Evolutionary conservation across 2,329 filamentous ascomycete species (phyloP).

Genomic region (Ophiostoma ulmi): DNA sequence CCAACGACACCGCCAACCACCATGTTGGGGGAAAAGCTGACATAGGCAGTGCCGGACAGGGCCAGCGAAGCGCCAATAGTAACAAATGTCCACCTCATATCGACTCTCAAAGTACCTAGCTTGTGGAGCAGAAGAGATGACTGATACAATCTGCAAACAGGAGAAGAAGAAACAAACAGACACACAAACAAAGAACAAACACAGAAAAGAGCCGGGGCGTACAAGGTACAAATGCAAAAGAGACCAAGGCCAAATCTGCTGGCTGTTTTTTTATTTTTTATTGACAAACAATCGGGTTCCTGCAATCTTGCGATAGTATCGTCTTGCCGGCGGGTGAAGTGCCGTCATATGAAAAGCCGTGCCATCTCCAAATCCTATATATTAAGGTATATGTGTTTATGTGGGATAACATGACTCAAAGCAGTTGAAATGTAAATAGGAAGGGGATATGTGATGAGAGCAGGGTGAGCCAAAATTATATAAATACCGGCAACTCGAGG

Average conservation of each 20-base stretch:
- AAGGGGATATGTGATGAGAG: not conserved
- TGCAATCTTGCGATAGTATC: not conserved
- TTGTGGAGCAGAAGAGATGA: not conserved
- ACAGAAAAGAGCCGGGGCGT: not conserved
- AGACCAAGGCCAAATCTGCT: no score
- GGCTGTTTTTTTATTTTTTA: not conserved
- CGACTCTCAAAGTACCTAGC: not conserved
- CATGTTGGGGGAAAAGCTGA: not conserved
- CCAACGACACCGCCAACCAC: not conserved
- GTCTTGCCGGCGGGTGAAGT: not conserved
- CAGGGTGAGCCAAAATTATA: not conserved
- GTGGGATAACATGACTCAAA: not conserved
- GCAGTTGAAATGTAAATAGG: not conserved
- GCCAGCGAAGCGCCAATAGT: not conserved
- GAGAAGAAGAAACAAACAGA: not conserved
- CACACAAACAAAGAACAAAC: not conserved
- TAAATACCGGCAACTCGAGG: not conserved
- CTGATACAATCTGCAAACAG: not conserved
- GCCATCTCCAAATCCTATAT: not conserved
- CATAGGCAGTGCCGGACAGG: not conserved
- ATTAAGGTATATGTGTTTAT: not conserved
- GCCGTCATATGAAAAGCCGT: not conserved
- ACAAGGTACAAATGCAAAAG: slow-evolving; percentile 1
- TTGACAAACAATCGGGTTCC: not conserved
- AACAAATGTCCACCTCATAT: not conserved